Conservation (phyloP, 768 basidiomycete genomes). For the Lactifluus volemus region DNA sequence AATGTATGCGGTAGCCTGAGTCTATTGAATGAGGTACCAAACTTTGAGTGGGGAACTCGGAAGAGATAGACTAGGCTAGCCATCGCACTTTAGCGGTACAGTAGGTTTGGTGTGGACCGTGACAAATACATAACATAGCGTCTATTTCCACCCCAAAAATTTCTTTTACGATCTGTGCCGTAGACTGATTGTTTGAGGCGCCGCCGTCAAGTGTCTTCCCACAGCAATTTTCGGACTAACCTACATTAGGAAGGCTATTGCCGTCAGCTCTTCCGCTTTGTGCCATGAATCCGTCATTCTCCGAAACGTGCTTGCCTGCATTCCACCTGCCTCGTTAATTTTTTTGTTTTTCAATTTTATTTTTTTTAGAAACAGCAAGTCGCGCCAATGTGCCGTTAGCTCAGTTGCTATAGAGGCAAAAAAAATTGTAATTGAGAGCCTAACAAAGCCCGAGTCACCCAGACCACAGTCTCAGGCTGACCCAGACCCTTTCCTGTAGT, state of each 20-base stretch:
- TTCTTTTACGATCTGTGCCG: not conserved
- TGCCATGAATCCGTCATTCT: not conserved
- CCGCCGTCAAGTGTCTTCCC: not conserved
- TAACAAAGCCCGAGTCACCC: not conserved
- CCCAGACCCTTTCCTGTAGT: not conserved
- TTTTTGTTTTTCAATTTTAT: not conserved
- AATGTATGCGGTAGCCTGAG: conserved; percentile 32
- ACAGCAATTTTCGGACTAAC: not conserved
- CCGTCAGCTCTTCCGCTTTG: not conserved
- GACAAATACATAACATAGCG: too few relatives aligned
- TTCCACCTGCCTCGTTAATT: not conserved
- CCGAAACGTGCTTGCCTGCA: not conserved
- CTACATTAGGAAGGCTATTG: not conserved
- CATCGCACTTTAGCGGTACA: not conserved
- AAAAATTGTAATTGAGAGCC: not conserved
- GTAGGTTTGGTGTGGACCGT: too few relatives aligned
- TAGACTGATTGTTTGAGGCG: not conserved
- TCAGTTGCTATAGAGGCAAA: not conserved
- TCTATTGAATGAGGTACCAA: not conserved
- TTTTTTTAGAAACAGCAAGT: not conserved
- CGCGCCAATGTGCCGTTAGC: not conserved
- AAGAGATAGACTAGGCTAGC: conserved; percentile 22
- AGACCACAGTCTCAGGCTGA: not conserved
- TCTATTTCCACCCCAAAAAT: not conserved
- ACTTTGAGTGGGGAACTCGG: conserved; percentile 15